Evolutionary conservation across 768 basidiomycete species (phyloP), one percentile per base, ranked within the genome.

Genomic region (Hypholoma sublateritium): DNA sequence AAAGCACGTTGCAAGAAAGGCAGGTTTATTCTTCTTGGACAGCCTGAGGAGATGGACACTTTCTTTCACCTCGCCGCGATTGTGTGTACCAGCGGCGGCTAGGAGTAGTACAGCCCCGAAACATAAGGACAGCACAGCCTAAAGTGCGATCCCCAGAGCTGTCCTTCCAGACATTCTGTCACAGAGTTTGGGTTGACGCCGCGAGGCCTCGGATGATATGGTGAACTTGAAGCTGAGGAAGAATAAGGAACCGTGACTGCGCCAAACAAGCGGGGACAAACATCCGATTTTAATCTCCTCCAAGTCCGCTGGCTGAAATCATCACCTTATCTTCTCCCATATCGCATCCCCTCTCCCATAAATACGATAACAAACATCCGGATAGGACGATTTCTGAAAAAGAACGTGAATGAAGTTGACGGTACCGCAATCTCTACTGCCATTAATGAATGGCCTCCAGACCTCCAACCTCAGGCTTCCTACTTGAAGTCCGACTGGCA

Each of bases 271-370:
- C 37, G 24, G 17, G 24, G 28, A 16, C 48, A 50, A 51, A 46
- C n/a, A 19, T 32, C 21, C 53, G 17, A 25, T 32, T 36, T 32
- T 45, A 42, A 53, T 19, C 32, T 32, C 43, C 37, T 25, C 19
- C 32, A 14, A 12, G 22, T 19, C 52, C 43, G 28, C 19, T 42
- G n/a, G 16, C 21, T 21, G 13, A 17, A 45, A 24, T 53, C 52
- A 53, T 43, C 44, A 17, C 52, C 19, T 42, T 53, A 53, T 53
- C 53, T 48, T 28, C 12, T 22, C 9, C 54, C 45, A 48, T 55
- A 55, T 55, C 54, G 34, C 45, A 28, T 37, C 24, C 24, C 46
- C 36, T 32, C 45, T 36, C 32, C 34, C 54, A 42, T 11, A 48
- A 55, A 24, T 17, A 41, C 35, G 48, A 25, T 22, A 47, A 19